Percentiles rank a stretch among this genome's conserved stretches.
Evolutionary conservation across 164 flowering plant species (phyloP).

Genomic region (Chloranthus sessilifolius): DNA sequence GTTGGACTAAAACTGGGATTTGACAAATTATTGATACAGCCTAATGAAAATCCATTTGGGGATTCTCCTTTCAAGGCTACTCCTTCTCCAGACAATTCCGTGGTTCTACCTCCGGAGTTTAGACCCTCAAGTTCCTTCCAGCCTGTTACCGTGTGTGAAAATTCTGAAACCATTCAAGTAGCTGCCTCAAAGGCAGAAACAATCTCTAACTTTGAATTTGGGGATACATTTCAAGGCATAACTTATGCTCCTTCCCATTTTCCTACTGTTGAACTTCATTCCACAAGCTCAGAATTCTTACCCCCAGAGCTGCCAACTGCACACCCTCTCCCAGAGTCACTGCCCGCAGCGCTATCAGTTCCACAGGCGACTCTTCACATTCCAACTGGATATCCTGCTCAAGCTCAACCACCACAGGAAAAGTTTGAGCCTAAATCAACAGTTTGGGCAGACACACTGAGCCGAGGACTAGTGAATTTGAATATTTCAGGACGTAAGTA

Average conservation of each 20-base stretch:
- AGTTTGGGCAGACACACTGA: conserved; percentile 96
- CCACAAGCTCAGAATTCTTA: conserved; percentile 32
- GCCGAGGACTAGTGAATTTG: conserved; percentile 84
- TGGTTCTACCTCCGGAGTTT: conserved; percentile 29
- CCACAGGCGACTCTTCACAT: conserved; percentile 29
- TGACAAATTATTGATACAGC: conserved; percentile 33
- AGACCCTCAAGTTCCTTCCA: conserved; percentile 30
- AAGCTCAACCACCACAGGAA: conserved; percentile 52
- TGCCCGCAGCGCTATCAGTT: conserved; percentile 28
- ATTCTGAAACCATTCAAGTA: conserved; percentile 24
- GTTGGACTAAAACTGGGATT: neutral
- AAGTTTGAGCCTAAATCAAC: conserved; percentile 92
- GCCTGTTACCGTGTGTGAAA: conserved; percentile 21
- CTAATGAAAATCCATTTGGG: conserved; percentile 89
- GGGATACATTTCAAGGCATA: conserved; percentile 42
- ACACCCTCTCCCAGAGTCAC: conserved; percentile 70
- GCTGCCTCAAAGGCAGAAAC: conserved; percentile 23
- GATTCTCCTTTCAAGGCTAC: conserved; percentile 85
- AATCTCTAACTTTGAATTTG: conserved; percentile 29
- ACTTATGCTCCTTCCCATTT: conserved; percentile 24
- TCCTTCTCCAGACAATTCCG: conserved; percentile 34
- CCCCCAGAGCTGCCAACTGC: conserved; percentile 31
- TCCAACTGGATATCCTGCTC: conserved; percentile 35
- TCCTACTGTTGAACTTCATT: conserved; percentile 23
- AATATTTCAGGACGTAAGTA: conserved; percentile 96